Evolutionary conservation across 129 eudicot genomes (phyloP), one percentile per base, ranked within the genome.

Genomic region (Deinandra increscens): DNA sequence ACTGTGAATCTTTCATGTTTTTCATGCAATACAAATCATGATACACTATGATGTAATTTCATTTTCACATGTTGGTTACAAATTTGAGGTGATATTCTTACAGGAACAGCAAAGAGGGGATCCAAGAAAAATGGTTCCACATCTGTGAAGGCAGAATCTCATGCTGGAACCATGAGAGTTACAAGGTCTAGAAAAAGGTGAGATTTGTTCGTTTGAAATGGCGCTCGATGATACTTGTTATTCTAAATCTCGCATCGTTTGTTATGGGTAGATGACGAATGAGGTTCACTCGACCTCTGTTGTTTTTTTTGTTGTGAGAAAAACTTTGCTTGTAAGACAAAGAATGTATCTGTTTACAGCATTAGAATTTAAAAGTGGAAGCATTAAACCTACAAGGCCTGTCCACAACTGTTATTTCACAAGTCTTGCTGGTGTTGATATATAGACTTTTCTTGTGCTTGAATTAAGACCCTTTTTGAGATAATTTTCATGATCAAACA

Each of bases 101-200:
- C 89, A 91, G 96, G 84, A 68, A 73, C 84, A 29, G 44, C 78
- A n/a, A 82, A 75, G 68, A 43, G 73, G 6, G 81, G 80, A 71
- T 73, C 64, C 66, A 82, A 87, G 81, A 84, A 88, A 66, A 70
- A 76, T 69, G 78, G 69, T 63, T 53, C 15, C 58, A 73, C 44
- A 54, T 63, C 76, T 76, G 82, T 76, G 46, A 84, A 78, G 64
- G 59, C 54, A 43, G 78, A 70, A n/a, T 60, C 81, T 56, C 15
- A 70, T 62, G 78, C 68, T 66, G 71, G 88, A 42, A 66, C 71
- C 12, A 73, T 78, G 71, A 79, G 86, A 80, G 76, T 15, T 76
- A 77, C 84, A 73, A 88, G 87, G 81, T 80, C 93, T 55, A 72
- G 62, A 66, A 70, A 69, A 76, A 84, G 98, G 98, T 91, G 43